Percentiles rank a stretch among this genome's conserved stretches.
Evolutionary conservation across 139 green algal species (phyloP).

Genomic region (Tetradesmus lagerheimii): DNA sequence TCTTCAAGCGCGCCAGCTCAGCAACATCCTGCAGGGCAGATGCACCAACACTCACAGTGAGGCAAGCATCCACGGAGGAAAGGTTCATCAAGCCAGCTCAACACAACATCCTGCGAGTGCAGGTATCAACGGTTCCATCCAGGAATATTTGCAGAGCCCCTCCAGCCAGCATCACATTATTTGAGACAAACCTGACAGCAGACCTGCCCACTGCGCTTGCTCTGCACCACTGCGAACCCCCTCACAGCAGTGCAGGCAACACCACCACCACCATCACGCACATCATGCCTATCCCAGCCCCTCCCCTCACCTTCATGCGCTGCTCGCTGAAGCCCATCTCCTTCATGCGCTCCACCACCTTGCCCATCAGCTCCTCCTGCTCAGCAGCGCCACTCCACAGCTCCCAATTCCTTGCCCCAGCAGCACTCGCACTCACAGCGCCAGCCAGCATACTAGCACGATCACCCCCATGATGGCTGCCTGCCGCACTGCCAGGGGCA

Average conservation of each 20-base stretch:
- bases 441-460: neutral
- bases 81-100: too few relatives aligned
- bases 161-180: too few relatives aligned
- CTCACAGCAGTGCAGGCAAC: too few relatives aligned
- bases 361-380: slow-evolving; percentile 47
- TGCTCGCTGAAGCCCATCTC: slow-evolving; percentile 58
- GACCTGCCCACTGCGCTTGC: too few relatives aligned
- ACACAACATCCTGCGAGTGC: too few relatives aligned
- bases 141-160: too few relatives aligned
- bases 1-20: slow-evolving; percentile 72
- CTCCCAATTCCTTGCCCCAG: slow-evolving; percentile 63
- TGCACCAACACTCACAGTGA: neutral
- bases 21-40: slow-evolving; percentile 64
- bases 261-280: too few relatives aligned
- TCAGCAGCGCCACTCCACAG: slow-evolving; percentile 53
- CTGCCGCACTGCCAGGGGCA: neutral
- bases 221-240: too few relatives aligned
- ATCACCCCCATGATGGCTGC: neutral
- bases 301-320: slow-evolving; percentile 49
- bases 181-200: too few relatives aligned
- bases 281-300: neutral
- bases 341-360: slow-evolving; percentile 54
- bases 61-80: too few relatives aligned
- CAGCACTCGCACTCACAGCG: slow-evolving; percentile 19
- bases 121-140: too few relatives aligned